A percentile compares a stretch with the other conserved stretches of the same genome.
These are phyloP conservation scores for Boletus fagicola DNA, from an alignment of 768 basidiomycete species.

Conservation along the genomic window DNA sequence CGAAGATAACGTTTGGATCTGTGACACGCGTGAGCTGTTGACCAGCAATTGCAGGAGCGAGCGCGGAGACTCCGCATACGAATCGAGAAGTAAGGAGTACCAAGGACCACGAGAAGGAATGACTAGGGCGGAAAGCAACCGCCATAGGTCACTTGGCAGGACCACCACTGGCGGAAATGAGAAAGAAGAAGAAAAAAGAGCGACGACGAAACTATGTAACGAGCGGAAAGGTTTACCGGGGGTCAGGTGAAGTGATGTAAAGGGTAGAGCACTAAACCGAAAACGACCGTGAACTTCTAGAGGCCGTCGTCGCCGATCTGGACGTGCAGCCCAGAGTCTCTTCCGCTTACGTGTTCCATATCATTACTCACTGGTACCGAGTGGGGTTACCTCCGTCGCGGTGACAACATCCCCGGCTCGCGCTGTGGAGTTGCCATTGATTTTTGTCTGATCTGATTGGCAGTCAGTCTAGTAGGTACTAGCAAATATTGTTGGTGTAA, in stretches of 20 bases:
- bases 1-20: slow-evolving; percentile 33
- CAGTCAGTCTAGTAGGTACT: background rate
- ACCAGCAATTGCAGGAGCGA: slow-evolving; percentile 1
- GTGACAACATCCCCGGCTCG: slow-evolving; percentile 3
- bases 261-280: background rate
- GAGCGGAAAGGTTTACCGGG: slow-evolving; percentile 12
- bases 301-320: background rate
- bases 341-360: slow-evolving; percentile 5
- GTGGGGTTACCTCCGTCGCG: background rate
- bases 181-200: slow-evolving; percentile 13
- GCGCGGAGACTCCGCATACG: slow-evolving; percentile 10
- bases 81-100: slow-evolving; percentile 14
- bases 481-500: background rate
- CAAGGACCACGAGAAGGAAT: slow-evolving; percentile 17
- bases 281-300: background rate
- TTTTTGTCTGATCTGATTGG: background rate
- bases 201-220: slow-evolving; percentile 7
- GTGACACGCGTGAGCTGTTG: slow-evolving; percentile 23
- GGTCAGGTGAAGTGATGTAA: slow-evolving; percentile 5
- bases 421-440: background rate
- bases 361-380: background rate
- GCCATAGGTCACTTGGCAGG: slow-evolving; percentile 25
- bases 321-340: background rate
- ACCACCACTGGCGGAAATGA: slow-evolving; percentile 14
- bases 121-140: slow-evolving; percentile 20